Conservation (phyloP, 1,139 yeast genomes). For the Suhomyces yuchorum region DNA sequence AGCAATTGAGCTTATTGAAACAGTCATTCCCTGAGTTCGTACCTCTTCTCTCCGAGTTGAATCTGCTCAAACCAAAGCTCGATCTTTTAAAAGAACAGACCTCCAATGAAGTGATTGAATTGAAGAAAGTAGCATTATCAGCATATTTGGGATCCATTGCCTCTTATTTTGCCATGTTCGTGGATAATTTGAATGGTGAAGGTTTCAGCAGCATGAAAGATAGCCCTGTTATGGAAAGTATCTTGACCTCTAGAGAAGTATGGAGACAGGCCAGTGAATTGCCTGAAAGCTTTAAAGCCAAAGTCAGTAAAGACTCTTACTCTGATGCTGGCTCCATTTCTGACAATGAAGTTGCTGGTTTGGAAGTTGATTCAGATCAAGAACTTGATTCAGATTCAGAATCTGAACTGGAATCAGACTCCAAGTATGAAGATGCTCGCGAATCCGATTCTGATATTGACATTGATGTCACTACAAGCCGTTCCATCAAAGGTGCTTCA, state of each 20-base stretch:
- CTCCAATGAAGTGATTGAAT: conserved; percentile 37
- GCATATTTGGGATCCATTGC: conserved; percentile 76
- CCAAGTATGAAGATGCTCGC: conserved; percentile 15
- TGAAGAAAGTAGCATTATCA: conserved; percentile 69
- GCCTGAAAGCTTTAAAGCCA: conserved; percentile 25
- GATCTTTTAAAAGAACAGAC: conserved; percentile 28
- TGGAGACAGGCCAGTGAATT: conserved; percentile 79
- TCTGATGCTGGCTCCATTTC: background rate
- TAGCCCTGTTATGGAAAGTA: conserved; percentile 84
- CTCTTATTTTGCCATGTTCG: conserved; percentile 73
- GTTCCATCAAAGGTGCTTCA: conserved; percentile 42
- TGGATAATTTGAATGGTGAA: conserved; percentile 57
- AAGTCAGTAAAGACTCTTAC: background rate
- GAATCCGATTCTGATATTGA: conserved; percentile 22
- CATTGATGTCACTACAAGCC: conserved; percentile 53
- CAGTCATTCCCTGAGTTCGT: conserved; percentile 81
- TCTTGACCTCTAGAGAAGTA: conserved; percentile 78
- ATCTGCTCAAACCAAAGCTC: conserved; percentile 39
- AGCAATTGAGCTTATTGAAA: conserved; percentile 51
- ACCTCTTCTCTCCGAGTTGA: conserved; percentile 72
- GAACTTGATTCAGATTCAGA: conserved; percentile 21
- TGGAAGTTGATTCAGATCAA: conserved; percentile 14
- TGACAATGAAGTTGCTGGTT: conserved; percentile 1
- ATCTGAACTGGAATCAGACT: conserved; percentile 21
- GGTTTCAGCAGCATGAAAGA: conserved; percentile 71